Conservation (phyloP, 306 rosid genomes). For the Trifolium repens region DNA sequence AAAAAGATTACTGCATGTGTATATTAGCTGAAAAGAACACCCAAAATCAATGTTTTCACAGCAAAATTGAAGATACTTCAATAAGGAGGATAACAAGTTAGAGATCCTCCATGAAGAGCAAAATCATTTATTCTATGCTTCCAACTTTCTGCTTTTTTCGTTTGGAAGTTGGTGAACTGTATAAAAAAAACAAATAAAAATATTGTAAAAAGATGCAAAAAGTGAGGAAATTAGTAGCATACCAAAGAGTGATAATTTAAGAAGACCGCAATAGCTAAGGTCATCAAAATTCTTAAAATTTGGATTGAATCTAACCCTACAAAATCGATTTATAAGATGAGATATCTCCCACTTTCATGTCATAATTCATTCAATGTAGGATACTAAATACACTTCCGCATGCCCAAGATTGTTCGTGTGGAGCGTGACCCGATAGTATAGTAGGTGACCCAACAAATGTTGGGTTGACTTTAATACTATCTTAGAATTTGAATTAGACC, state of each 20-base stretch:
- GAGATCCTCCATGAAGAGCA: background rate
- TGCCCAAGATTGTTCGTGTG: background rate
- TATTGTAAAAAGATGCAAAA: background rate
- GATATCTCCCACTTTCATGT: background rate
- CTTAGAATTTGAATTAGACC: background rate
- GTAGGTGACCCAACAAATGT: background rate
- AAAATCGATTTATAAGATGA: background rate
- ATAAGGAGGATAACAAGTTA: background rate
- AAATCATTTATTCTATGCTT: background rate
- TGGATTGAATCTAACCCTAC: too few relatives aligned
- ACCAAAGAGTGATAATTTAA: too few relatives aligned
- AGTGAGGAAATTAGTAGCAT: too few relatives aligned
- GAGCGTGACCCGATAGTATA: background rate
- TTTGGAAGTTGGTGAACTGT: background rate
- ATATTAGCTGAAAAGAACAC: background rate
- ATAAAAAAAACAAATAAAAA: too few relatives aligned
- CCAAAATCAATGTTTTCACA: background rate
- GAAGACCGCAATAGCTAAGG: too few relatives aligned
- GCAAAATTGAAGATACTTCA: background rate
- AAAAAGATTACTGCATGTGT: background rate
- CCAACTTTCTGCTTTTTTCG: conserved; percentile 3
- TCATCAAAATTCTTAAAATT: too few relatives aligned
- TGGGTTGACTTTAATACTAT: background rate
- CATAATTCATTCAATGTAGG: background rate
- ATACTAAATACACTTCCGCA: background rate